Evolutionary conservation across 73 alveolate species (phyloP), one percentile per base, ranked within the genome.

Genomic region (Loxodes magnus): DNA sequence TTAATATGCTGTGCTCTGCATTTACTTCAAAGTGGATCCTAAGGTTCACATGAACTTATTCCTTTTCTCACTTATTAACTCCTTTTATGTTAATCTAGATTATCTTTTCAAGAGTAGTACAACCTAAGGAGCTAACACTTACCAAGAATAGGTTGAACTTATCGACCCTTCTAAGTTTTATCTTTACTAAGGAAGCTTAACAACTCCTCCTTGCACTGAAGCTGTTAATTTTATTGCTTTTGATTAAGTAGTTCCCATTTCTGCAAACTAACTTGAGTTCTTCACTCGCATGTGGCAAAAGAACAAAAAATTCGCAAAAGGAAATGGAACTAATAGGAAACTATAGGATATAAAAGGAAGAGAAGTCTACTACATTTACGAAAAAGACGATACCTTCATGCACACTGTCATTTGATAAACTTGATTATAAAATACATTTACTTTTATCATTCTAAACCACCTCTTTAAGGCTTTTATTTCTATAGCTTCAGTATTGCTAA

Each of bases 291-390:
- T 52, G 59, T 62, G 65, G 69, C 20, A 63, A 30, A 57, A 12
- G 46, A 21, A 51, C 21, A n/a, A 56, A 56, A 52, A 43, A 25
- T 57, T 22, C 23, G 70, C 59, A 1, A 77, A 67, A 36, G 88
- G 79, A 16, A 43, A 41, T 27, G 91, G 91, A 38, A 77, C 69
- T 63, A 71, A 82, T 24, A 70, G 95, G 41, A 61, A 66, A 10
- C 57, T 55, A 10, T 56, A 63, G 25, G 68, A 71, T 19, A 28
- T 67, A 12, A 51, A 77, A 46, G 56, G 66, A 31, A 70, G 90
- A 50, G 50, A 37, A 12, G 39, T 46, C 0, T n/a, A 25, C 10
- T 25, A 46, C 17, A 25, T 46, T 46, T 37, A 46, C 7, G 28
- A n/a, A n/a, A n/a, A n/a, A n/a, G n/a, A n/a, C n/a, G n/a, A n/a